A percentile compares a stretch with the other conserved stretches of the same genome.
Conservation (phyloP, 108 stramenopile species). For the Discostella pseudostelligera region DNA sequence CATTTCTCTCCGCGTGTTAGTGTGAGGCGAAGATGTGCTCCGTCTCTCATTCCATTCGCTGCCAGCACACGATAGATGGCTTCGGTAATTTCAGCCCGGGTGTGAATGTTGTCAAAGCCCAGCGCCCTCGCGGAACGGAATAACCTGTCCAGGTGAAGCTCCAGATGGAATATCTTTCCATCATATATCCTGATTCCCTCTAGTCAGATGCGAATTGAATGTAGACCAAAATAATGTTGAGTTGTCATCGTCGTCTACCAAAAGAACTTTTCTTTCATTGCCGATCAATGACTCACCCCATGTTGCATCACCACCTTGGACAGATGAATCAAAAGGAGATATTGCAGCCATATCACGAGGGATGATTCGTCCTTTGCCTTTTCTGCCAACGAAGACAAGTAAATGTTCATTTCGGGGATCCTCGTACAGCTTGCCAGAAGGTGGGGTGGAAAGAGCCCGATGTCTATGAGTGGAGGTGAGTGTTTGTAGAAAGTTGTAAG, state of each 20-base stretch:
- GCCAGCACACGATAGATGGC: constrained; percentile 93
- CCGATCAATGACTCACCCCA: constrained; percentile 3
- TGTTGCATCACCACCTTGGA: constrained; percentile 92
- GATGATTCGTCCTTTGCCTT: constrained; percentile 51
- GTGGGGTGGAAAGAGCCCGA: constrained; percentile 53
- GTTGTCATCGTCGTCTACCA: too few relatives aligned
- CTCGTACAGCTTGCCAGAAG: constrained; percentile 63
- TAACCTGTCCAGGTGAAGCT: constrained; percentile 83
- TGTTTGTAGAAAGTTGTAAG: constrained; percentile 60
- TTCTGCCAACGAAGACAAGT: constrained; percentile 80
- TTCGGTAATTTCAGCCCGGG: constrained; percentile 68
- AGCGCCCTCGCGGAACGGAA: constrained; percentile 88
- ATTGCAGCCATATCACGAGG: constrained; percentile 74
- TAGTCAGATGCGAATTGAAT: not conserved
- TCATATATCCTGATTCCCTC: constrained; percentile 90
- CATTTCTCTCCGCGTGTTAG: constrained; percentile 90
- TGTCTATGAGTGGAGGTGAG: constrained; percentile 44
- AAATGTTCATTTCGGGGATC: constrained; percentile 85
- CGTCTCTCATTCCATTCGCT: constrained; percentile 91
- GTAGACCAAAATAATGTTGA: not conserved
- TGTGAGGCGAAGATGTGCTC: constrained; percentile 89
- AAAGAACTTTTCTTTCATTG: not conserved
- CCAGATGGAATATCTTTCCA: constrained; percentile 80
- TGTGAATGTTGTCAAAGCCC: constrained; percentile 84
- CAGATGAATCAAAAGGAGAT: constrained; percentile 86